phyloP scores from a whole-genome alignment of 2,329 filamentous ascomycete genomes.

The Pseudocercospora pini-densiflorae region DNA sequence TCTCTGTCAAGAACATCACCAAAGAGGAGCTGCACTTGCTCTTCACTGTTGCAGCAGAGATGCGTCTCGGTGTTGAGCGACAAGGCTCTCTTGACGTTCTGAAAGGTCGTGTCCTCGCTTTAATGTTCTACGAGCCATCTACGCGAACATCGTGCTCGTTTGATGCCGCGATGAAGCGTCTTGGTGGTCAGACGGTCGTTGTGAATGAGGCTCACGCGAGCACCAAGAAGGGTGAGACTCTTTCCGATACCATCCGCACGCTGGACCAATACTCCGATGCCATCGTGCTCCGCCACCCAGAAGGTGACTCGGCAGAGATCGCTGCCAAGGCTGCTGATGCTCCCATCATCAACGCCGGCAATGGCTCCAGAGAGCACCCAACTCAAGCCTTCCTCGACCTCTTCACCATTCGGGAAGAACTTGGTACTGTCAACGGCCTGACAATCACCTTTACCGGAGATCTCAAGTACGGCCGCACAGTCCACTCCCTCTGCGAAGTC shows the following conservation, averaged over 20 bases:
- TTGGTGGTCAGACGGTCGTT: constrained; percentile 83
- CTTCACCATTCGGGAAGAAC: constrained; percentile 97
- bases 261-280: constrained; percentile 94
- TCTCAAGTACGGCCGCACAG: constrained; percentile 87
- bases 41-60: constrained; percentile 96
- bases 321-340: constrained; percentile 87
- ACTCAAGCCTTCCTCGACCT: constrained; percentile 97
- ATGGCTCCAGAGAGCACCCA: constrained; percentile 93
- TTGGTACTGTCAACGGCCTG: constrained; percentile 91
- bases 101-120: constrained; percentile 83
- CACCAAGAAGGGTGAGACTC: constrained; percentile 89
- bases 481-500: constrained; percentile 93
- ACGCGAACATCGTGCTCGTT: constrained; percentile 95
- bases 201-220: constrained; percentile 85
- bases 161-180: constrained; percentile 96
- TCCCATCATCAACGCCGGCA: constrained; percentile 95
- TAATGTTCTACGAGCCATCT: constrained; percentile 97
- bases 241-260: constrained; percentile 92
- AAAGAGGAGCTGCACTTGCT: constrained; percentile 87
- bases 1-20: constrained; percentile 90
- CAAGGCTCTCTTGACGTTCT: constrained; percentile 88
- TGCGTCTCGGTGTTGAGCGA: constrained; percentile 92
- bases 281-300: constrained; percentile 92
- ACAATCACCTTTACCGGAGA: constrained; percentile 97
- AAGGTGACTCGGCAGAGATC: constrained; percentile 76